Percentiles rank a stretch among this genome's conserved stretches.
phyloP scores from a whole-genome alignment of 1,284 basidiomycete species.

The Pyrrhoderma lamaoense region DNA sequence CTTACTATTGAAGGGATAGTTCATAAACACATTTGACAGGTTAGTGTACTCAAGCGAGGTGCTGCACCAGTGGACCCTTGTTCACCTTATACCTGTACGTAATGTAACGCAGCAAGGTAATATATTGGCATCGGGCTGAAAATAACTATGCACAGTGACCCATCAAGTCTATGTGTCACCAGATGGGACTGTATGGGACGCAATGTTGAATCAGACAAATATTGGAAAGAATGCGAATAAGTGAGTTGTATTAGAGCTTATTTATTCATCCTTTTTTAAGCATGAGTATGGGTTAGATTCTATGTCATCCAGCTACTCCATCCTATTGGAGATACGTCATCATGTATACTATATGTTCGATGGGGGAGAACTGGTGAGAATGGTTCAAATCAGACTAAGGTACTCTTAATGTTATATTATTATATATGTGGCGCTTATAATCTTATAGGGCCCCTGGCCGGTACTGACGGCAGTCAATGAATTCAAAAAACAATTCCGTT shows the following conservation, averaged over 20 bases:
- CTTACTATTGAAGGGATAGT: slow-evolving; percentile 1
- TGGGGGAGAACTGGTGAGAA: slow-evolving; percentile 59
- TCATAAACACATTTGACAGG: slow-evolving; percentile 27
- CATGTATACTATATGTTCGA: slow-evolving; percentile 42
- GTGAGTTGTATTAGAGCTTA: slow-evolving; percentile 27
- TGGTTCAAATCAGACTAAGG: slow-evolving; percentile 46
- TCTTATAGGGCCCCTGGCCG: slow-evolving; percentile 31
- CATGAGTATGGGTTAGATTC: slow-evolving; percentile 33
- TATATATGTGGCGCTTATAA: neutral
- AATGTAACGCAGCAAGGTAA: too few species aligned
- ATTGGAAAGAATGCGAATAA: slow-evolving; percentile 57
- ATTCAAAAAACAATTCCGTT: slow-evolving; percentile 58
- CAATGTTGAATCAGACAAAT: slow-evolving; percentile 65
- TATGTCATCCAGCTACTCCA: slow-evolving; percentile 60
- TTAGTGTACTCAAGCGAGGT: slow-evolving; percentile 51
- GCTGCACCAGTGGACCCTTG: slow-evolving; percentile 51
- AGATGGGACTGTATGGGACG: slow-evolving; percentile 49
- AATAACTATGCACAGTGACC: too few species aligned
- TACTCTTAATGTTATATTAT: slow-evolving; percentile 19
- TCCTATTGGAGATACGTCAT: slow-evolving; percentile 34
- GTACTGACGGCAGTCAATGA: slow-evolving; percentile 34
- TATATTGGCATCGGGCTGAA: too few species aligned
- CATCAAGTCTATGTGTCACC: slow-evolving; percentile 47
- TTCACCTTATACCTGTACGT: slow-evolving; percentile 44
- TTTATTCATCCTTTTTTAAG: neutral